Conservation (phyloP, 2,329 filamentous ascomycete genomes). For the Cladosporium sp. region DNA sequence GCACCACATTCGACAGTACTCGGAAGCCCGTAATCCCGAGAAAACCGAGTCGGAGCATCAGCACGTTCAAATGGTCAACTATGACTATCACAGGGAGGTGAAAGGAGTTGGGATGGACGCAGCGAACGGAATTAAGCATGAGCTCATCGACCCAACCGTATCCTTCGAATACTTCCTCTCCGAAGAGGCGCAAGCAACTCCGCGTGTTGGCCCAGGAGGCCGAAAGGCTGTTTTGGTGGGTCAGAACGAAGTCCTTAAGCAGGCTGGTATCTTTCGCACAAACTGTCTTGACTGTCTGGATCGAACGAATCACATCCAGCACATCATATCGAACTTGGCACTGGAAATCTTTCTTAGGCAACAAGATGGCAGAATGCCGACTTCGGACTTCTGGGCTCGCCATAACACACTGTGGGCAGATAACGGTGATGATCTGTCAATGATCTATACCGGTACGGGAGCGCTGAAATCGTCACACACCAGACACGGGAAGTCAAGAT, state of each 20-base stretch:
- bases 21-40: conserved; percentile 47
- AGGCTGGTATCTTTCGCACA: conserved; percentile 92
- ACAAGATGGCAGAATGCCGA: conserved; percentile 58
- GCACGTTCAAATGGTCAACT: conserved; percentile 77
- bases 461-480: conserved; percentile 96
- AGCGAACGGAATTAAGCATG: conserved; percentile 74
- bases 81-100: conserved; percentile 95
- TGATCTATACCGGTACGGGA: conserved; percentile 94
- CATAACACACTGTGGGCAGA: conserved; percentile 96
- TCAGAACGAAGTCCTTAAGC: conserved; percentile 63
- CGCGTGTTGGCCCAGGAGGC: conserved; percentile 37
- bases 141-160: conserved; percentile 75
- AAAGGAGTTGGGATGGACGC: conserved; percentile 87
- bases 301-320: conserved; percentile 92
- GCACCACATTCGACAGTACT: conserved; percentile 69
- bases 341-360: conserved; percentile 79
- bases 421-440: conserved; percentile 89
- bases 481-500: conserved; percentile 88
- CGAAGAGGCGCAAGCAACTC: conserved; percentile 60
- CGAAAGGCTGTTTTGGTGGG: conserved; percentile 23
- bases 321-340: conserved; percentile 90
- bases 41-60: conserved; percentile 59
- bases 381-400: conserved; percentile 82
- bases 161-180: conserved; percentile 91
- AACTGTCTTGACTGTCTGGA: conserved; percentile 97